phyloP scores from a whole-genome alignment of 495 filamentous ascomycete genomes.

The Penicillium paradoxum region DNA sequence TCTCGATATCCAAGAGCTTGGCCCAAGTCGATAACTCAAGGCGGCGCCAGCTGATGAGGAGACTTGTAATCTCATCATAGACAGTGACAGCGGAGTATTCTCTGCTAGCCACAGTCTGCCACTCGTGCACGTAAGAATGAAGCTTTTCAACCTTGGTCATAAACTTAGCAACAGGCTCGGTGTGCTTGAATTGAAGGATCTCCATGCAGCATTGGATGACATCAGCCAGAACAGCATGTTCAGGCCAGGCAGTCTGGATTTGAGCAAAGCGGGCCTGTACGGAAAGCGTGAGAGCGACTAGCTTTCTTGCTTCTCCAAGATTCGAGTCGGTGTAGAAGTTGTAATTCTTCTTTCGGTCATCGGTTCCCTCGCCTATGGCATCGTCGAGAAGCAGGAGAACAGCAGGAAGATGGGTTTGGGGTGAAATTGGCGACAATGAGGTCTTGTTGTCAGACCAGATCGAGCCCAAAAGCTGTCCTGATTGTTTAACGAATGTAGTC shows the following conservation, averaged over 20 bases:
- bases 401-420: conserved; percentile 56
- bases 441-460: conserved; percentile 30
- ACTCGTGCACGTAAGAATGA: conserved; percentile 77
- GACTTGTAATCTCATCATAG: conserved; percentile 68
- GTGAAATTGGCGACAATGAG: conserved; percentile 36
- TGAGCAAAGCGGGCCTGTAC: conserved; percentile 65
- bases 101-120: conserved; percentile 84
- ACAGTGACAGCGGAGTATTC: conserved; percentile 62
- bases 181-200: conserved; percentile 65
- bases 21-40: conserved; percentile 91
- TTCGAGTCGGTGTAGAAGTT: conserved; percentile 89
- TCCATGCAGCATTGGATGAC: conserved; percentile 69
- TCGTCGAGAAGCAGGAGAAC: conserved; percentile 60
- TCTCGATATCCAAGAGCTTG: conserved; percentile 80
- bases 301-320: conserved; percentile 62
- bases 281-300: conserved; percentile 59
- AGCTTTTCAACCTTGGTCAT: conserved; percentile 81
- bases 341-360: conserved; percentile 45
- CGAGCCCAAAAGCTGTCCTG: conserved; percentile 35
- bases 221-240: conserved; percentile 70
- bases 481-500: conserved; percentile 35
- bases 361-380: conserved; percentile 41
- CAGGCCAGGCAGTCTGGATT: conserved; percentile 64
- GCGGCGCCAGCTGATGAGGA: conserved; percentile 80
- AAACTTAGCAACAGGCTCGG: conserved; percentile 81